Evolutionary conservation across 1,139 yeast species (phyloP), one percentile per base, ranked within the genome.

Genomic region (Kodamaea sp.): DNA sequence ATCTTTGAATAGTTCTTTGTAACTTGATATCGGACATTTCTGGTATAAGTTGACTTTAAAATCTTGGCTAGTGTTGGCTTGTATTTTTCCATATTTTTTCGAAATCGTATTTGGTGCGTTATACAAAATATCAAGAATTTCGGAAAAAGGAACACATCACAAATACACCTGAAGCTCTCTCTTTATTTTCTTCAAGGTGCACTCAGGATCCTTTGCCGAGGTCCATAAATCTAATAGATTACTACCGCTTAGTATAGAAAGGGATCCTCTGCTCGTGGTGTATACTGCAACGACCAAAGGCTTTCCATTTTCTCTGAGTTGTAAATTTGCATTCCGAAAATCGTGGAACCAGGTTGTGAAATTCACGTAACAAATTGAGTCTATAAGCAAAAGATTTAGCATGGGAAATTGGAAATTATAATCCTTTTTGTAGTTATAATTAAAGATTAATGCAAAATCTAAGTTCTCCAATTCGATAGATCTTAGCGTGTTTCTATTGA

Each of bases 1-100:
- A 84, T 45, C 92, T 65, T 26, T 71, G 78, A 34, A 84, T 62
- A 2, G 88, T 81, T 53, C 76, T 75, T 39, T 74, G 70, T 29
- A 82, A 61, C 53, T 80, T 81, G 35, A 62, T 65, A 47, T 63
- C 69, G 8, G 49, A 41, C 52, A 47, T 47, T 25, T 15, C 20
- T 15, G 20, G 20, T 15, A 15, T 15, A 15, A 10, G 20, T 15
- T 15, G 20, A 3, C 20, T 15, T 15, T 27, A 27, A 8, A 11
- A 8, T 7, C 12, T 27, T 7, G 8, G 10, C 8, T 27, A 15
- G 15, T 27, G 8, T 2, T 11, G 11, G 12, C 30, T 8, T 27
- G n/a, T 27, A 8, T 15, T 11, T 11, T 8, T 27, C 11, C 5
- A 11, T 27, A 27, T 4, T 11, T 11, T 11, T 11, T 7, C 11